Evolutionary conservation across 1,284 basidiomycete species (phyloP), one percentile per base, ranked within the genome.

Genomic region (Rhodotorula sp.): DNA sequence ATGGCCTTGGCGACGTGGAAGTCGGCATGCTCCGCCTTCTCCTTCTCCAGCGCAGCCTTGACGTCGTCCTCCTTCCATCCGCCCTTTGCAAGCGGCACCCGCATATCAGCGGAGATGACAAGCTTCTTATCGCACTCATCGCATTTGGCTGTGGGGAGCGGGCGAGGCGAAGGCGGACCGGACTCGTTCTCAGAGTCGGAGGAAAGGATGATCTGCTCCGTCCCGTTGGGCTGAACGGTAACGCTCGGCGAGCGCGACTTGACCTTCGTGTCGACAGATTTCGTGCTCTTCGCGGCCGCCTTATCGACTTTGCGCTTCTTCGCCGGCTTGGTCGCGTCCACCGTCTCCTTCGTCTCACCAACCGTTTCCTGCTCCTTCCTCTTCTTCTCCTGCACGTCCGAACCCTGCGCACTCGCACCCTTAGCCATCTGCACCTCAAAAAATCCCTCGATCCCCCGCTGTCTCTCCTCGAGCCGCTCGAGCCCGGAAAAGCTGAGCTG

Each of bases 401-500:
- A 30, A 11, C 47, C 80, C 79, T 62, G 80, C 73, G 44, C 79
- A 26, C 63, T 64, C 83, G 28, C 11, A 48, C 37, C 64, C 28
- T 31, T 30, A 37, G 60, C 53, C 60, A 10, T 76, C 75, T 81
- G 80, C 73, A 37, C 79, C 66, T 40, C 76, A 70, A 98, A 87
- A 81, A 97, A 99, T 0, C 87, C 87, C 77, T 94, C 90, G 61
- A 98, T 95, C 30, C 86, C 89, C 71, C 85, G 85, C 79, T 97
- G 94, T 1, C 94, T 94, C 3, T 82, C 81, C 79, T 95, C 93
- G 51, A 88, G 83, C 24, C 84, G 83, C 71, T 90, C 92, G 47
- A 99, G 86, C 0, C 92, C 92, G 13, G 88, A 86, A 77, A 99
- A 96, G 2, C 87, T 86, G 37, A 98, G 83, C 24, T 86, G 84